phyloP scores from a whole-genome alignment of 768 basidiomycete genomes.

The Panaeolus papilionaceus region DNA sequence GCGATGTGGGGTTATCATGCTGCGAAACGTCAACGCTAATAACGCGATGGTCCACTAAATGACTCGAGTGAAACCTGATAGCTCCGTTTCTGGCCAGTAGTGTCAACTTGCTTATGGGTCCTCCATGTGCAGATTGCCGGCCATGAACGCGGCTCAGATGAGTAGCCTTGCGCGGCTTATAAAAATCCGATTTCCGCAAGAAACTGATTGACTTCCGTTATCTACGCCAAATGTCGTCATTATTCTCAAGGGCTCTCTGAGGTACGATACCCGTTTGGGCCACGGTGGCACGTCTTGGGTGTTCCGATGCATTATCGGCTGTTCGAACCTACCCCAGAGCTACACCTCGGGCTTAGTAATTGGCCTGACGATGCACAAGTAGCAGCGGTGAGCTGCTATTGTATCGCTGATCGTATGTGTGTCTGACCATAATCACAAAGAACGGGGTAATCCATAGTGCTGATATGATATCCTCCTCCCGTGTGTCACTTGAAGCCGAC shows the following conservation, averaged over 20 bases:
- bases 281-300: neutral
- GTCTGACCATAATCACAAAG: neutral
- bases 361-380: neutral
- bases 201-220: neutral
- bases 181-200: neutral
- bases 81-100: neutral
- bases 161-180: neutral
- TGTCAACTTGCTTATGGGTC: neutral
- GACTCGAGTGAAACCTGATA: conserved; percentile 7
- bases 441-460: neutral
- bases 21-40: neutral
- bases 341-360: neutral
- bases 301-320: neutral
- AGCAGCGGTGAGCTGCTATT: neutral
- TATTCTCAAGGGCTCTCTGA: neutral
- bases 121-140: neutral
- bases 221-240: neutral
- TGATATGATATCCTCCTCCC: neutral
- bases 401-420: neutral
- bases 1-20: neutral
- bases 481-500: neutral
- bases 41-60: neutral
- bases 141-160: neutral
- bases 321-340: neutral
- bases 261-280: neutral